phyloP scores from a whole-genome alignment of 139 green algal genomes.

The Tetradesmus lagerheimii region DNA sequence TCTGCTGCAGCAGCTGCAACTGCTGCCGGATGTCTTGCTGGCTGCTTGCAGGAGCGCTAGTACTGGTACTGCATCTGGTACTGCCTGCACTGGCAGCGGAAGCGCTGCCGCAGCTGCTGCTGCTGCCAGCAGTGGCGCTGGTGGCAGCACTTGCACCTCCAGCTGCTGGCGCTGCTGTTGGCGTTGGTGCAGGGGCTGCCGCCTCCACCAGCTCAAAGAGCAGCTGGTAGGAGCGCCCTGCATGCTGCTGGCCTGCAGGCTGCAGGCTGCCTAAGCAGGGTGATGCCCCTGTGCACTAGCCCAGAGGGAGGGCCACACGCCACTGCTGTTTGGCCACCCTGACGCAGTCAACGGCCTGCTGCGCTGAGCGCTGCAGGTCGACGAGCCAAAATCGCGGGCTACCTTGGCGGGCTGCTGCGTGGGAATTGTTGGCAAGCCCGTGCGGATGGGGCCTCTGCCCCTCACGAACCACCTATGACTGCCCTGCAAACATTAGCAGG shows the following conservation, averaged over 20 bases:
- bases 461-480: neutral
- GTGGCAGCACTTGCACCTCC: neutral
- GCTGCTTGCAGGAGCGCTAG: neutral
- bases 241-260: neutral
- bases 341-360: neutral
- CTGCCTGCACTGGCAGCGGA: neutral
- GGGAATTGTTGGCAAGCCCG: neutral
- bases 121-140: neutral
- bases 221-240: neutral
- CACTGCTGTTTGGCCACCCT: neutral
- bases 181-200: neutral
- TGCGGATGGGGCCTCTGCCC: neutral
- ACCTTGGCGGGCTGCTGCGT: neutral
- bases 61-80: neutral
- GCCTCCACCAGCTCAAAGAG: conserved; percentile 2
- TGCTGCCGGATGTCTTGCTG: neutral
- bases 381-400: neutral
- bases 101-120: neutral
- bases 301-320: neutral
- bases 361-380: neutral
- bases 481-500: neutral
- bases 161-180: neutral
- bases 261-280: neutral
- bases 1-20: neutral
- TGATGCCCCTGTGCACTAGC: neutral